Conservation (phyloP, 768 basidiomycete genomes). For the Lentinula edodes region DNA sequence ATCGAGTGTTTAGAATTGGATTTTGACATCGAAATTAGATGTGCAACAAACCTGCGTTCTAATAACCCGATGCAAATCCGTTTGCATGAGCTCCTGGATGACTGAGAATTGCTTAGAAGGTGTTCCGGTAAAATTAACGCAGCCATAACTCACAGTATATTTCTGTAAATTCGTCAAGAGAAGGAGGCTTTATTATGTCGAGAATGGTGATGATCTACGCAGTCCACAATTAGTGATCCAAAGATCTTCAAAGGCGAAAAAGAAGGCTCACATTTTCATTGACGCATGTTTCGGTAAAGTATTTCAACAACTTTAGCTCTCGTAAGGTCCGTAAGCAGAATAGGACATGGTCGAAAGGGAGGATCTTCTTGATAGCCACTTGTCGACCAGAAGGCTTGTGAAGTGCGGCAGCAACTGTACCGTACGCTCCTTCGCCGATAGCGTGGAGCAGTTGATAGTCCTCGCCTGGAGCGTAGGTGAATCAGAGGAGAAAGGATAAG, state of each 20-base stretch:
- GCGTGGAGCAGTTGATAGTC: conserved; percentile 70
- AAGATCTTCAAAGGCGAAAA: conserved; percentile 2
- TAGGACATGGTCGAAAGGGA: conserved; percentile 90
- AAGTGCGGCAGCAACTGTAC: conserved; percentile 83
- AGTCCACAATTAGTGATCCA: neutral
- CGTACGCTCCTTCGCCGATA: conserved; percentile 86
- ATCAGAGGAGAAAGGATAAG: conserved; percentile 2
- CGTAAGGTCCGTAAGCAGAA: conserved; percentile 86
- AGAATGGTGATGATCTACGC: conserved; percentile 84
- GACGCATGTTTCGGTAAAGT: conserved; percentile 73
- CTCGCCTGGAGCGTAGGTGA: conserved; percentile 38
- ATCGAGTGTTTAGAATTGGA: no score
- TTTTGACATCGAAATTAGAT: neutral
- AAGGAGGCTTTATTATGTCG: conserved; percentile 81
- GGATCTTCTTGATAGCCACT: conserved; percentile 94
- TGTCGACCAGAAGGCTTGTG: conserved; percentile 77
- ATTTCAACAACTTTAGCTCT: conserved; percentile 86
- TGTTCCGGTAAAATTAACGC: conserved; percentile 6
- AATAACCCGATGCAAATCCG: conserved; percentile 87
- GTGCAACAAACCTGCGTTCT: conserved; percentile 44
- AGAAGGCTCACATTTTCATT: conserved; percentile 64
- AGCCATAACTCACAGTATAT: conserved; percentile 59
- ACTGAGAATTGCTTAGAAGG: conserved; percentile 32
- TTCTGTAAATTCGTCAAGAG: conserved; percentile 75
- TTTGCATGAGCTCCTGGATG: conserved; percentile 87